A percentile compares a stretch with the other conserved stretches of the same genome.
Evolutionary conservation across 352 stramenopile genomes (phyloP).

Genomic region (Globisporangium spiculum): DNA sequence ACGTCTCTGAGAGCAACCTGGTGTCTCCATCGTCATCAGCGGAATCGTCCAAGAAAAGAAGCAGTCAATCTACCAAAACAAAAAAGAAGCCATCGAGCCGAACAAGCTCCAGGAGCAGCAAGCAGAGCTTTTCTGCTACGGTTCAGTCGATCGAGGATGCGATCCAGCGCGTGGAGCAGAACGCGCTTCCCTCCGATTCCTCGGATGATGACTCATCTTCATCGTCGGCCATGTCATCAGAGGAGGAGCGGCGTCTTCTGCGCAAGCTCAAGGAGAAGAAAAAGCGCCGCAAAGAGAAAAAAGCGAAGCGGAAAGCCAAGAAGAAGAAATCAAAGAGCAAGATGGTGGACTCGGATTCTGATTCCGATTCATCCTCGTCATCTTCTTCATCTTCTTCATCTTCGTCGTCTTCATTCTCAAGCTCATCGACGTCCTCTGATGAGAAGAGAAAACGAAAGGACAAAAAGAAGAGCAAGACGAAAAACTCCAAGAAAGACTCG

Average conservation of each 20-base stretch:
- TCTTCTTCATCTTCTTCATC: slow-evolving; percentile 12
- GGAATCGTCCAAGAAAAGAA: not conserved
- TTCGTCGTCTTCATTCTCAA: slow-evolving; percentile 11
- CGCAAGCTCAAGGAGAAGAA: slow-evolving; percentile 24
- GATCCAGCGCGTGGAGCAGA: slow-evolving; percentile 28
- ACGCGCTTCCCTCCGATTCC: slow-evolving; percentile 38
- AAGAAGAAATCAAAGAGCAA: slow-evolving; percentile 16
- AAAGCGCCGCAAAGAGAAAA: slow-evolving; percentile 22
- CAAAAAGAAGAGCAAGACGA: slow-evolving; percentile 22
- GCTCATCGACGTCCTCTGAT: slow-evolving; percentile 22
- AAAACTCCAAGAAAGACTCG: slow-evolving; percentile 11
- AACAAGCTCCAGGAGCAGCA: slow-evolving; percentile 17
- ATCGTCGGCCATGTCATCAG: slow-evolving; percentile 14
- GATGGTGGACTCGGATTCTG: slow-evolving; percentile 13
- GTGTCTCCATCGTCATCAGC: not conserved
- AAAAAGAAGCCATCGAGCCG: slow-evolving; percentile 13
- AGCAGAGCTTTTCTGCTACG: not conserved
- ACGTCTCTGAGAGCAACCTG: slow-evolving; percentile 14
- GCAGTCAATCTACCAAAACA: not conserved
- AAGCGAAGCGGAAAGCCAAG: slow-evolving; percentile 17
- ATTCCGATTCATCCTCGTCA: slow-evolving; percentile 7
- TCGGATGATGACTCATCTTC: slow-evolving; percentile 13
- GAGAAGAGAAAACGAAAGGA: slow-evolving; percentile 26
- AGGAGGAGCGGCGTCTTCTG: slow-evolving; percentile 18
- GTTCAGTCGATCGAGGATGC: slow-evolving; percentile 8